These are phyloP conservation scores for Parsonsia alboflavescens DNA, from an alignment of 257 asterid species.

Conservation along the genomic window DNA sequence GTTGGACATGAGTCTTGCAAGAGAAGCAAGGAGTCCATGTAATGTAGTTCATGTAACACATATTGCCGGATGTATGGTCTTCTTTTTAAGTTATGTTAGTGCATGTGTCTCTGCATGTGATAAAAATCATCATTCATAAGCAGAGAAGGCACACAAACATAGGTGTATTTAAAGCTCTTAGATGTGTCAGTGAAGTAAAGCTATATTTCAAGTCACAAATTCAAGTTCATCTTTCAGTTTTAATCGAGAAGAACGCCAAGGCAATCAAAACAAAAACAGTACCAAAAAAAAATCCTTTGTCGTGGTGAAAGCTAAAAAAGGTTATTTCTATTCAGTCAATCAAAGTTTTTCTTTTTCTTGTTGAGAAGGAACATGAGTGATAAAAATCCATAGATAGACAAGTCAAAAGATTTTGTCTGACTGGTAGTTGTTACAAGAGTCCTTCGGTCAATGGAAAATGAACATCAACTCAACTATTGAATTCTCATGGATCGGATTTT, in stretches of 20 bases:
- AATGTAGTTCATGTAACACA: not conserved
- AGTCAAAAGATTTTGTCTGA: not conserved
- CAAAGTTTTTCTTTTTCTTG: not conserved
- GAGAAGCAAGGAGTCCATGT: not conserved
- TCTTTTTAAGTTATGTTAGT: not conserved
- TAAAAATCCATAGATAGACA: not conserved
- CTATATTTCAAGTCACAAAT: not conserved
- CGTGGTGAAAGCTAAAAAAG: not conserved
- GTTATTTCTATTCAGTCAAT: not conserved
- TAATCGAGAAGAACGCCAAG: not conserved
- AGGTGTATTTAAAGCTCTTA: not conserved
- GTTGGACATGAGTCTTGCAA: not conserved
- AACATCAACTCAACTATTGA: not conserved
- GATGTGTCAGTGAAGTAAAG: not conserved
- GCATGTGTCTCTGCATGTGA: not conserved
- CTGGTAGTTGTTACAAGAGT: not conserved
- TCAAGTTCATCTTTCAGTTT: not conserved
- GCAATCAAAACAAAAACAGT: not conserved
- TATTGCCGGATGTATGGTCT: too few relatives aligned
- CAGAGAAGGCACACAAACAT: not conserved
- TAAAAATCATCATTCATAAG: not conserved
- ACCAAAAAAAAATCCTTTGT: too few relatives aligned
- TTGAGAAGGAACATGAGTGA: not conserved
- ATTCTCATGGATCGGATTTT: not conserved
- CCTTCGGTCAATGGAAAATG: not conserved